Conservation (phyloP, 1,284 basidiomycete genomes). For the Trichosporon inkin region DNA sequence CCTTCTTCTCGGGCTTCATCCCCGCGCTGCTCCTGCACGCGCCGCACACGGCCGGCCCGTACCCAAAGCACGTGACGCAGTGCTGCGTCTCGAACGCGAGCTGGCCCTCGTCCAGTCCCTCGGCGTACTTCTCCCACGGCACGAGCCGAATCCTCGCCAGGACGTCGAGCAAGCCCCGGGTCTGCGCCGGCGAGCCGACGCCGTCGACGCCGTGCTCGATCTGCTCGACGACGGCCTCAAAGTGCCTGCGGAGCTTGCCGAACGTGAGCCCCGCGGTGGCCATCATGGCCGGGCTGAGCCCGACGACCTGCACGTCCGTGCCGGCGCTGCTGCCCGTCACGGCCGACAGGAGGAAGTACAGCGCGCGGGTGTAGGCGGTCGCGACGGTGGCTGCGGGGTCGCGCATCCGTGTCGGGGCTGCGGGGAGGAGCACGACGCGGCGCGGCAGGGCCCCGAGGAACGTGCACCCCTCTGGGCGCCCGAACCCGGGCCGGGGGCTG, state of each 20-base stretch:
- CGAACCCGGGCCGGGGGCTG: too few relatives aligned
- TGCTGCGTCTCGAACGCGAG: neutral
- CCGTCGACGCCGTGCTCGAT: neutral
- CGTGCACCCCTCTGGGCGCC: neutral
- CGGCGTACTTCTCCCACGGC: neutral
- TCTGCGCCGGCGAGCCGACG: neutral
- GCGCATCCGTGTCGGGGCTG: neutral
- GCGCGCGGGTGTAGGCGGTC: neutral
- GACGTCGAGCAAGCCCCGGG: neutral
- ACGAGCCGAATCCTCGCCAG: neutral
- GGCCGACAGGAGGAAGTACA: conserved; percentile 1
- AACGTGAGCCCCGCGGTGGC: neutral
- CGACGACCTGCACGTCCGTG: neutral
- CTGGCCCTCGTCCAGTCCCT: neutral
- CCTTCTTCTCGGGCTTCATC: too few relatives aligned
- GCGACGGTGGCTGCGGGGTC: neutral
- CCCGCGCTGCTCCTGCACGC: neutral
- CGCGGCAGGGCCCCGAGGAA: neutral
- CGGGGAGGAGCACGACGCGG: neutral
- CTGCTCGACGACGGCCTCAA: conserved; percentile 1
- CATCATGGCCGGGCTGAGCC: neutral
- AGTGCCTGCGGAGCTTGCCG: conserved; percentile 3
- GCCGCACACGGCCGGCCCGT: neutral
- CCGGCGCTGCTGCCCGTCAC: neutral
- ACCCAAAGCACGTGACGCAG: neutral